Base-by-base conservation (phyloP, 768 basidiomycete genomes). In the Leccinellum luteum region DNA sequence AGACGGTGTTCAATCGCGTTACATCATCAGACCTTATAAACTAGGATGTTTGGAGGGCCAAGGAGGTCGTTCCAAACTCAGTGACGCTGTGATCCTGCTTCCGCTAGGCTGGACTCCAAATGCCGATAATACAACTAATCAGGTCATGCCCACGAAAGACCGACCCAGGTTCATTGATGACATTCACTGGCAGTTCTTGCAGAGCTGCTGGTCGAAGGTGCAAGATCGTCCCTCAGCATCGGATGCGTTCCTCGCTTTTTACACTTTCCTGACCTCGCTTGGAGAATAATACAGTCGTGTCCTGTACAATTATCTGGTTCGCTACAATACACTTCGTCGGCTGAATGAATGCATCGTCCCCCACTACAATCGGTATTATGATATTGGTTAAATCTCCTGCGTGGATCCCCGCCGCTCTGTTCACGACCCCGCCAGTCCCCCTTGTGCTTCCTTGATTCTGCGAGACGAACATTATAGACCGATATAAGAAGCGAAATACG, bases 151-250 rank as follows among this genome's bases (percentile, higher is more conserved):
- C 25, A 25, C 25, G 25, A 25, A 4, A 25, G 25, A 25, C 25
- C 25, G 25, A 25, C 25, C 25, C 25, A 25, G 25, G 25, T 25
- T 25, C 25, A 25, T 25, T 25, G 57, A 96, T 84, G 48, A 44
- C 6, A 4, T 19, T 15, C 35, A 62, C 48, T 62, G 61, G 61
- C 3, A 27, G 28, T 58, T 62, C 32, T 27, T 62, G 27, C 44
- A 57, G 55, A 62, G 49, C 6, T 62, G 61, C n/a, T 62, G 61
- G 61, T 43, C 2, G 19, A 6, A 14, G 17, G 52, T 27, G 12
- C 60, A 48, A 27, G 49, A 62, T 19, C 61, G 61, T 25, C 61
- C 61, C 14, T 51, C 61, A 0, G 60, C 61, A 4, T 62, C 55
- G 6, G 27, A 44, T 9, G 55, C 61, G 14, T 62, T 62, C 49